phyloP scores from a whole-genome alignment of 805 yeast species.

The Metschnikowia lochheadii region DNA sequence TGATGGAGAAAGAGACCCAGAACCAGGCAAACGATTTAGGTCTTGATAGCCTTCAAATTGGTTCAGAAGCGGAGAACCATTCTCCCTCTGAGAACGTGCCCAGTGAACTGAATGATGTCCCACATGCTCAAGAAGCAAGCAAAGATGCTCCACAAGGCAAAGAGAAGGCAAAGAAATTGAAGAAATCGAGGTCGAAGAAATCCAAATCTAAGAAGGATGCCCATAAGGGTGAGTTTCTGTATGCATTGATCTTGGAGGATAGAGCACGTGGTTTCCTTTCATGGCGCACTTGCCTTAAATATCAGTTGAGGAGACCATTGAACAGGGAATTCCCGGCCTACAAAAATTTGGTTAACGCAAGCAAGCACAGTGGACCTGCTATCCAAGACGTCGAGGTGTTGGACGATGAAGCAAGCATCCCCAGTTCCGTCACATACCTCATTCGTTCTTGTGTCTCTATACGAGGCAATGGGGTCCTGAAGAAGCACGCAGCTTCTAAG shows the following conservation, averaged over 20 bases:
- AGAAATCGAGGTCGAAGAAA: background rate
- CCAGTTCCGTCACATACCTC: constrained; percentile 18
- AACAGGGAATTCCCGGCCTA: constrained; percentile 48
- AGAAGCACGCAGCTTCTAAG: constrained; percentile 14
- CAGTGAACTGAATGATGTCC: background rate
- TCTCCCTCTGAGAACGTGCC: background rate
- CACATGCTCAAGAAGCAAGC: background rate
- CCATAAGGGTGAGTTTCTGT: constrained; percentile 4
- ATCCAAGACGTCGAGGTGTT: background rate
- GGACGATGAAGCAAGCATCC: constrained; percentile 2
- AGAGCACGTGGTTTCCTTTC: constrained; percentile 44
- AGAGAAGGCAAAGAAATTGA: background rate
- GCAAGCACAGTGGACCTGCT: background rate
- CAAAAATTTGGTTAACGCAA: constrained; percentile 1
- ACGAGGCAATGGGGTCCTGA: constrained; percentile 38
- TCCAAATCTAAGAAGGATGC: background rate
- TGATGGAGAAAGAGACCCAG: constrained; percentile 23
- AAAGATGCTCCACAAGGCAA: background rate
- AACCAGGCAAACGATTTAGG: background rate
- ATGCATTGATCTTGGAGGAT: constrained; percentile 33
- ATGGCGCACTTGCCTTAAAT: constrained; percentile 48
- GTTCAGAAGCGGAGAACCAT: background rate
- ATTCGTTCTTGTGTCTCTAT: constrained; percentile 58
- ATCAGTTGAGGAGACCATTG: constrained; percentile 34
- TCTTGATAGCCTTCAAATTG: constrained; percentile 6